These are phyloP conservation scores for Aspergillus haitiensis DNA, from an alignment of 495 filamentous ascomycete species.

Conservation along the genomic window DNA sequence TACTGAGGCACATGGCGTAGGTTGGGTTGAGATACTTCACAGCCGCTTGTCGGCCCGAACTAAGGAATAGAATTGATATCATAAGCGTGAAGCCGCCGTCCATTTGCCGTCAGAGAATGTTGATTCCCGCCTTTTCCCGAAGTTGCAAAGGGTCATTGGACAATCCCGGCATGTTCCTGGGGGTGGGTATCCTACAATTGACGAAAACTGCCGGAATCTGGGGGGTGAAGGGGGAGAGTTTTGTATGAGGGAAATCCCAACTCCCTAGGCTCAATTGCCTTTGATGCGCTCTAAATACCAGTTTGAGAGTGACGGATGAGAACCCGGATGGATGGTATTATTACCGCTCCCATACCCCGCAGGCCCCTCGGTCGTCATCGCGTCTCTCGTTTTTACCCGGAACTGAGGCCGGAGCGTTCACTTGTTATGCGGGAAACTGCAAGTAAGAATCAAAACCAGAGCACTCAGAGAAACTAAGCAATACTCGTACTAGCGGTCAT, in stretches of 20 bases:
- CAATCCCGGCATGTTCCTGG: constrained; percentile 19
- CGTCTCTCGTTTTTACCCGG: too few relatives aligned
- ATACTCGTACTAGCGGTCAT: too few relatives aligned
- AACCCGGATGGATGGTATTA: constrained; percentile 1
- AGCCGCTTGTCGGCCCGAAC: constrained; percentile 28
- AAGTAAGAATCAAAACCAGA: too few relatives aligned
- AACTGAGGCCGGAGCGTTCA: too few relatives aligned
- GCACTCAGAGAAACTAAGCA: too few relatives aligned
- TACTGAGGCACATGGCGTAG: constrained; percentile 11
- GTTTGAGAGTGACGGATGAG: background rate
- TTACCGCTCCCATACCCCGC: too few relatives aligned
- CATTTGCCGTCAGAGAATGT: constrained; percentile 20
- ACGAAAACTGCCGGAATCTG: constrained; percentile 30
- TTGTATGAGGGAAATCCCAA: constrained; percentile 4
- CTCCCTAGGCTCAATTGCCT: too few relatives aligned
- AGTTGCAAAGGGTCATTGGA: constrained; percentile 11
- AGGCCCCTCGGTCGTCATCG: too few relatives aligned
- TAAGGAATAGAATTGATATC: constrained; percentile 5
- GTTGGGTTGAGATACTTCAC: constrained; percentile 2
- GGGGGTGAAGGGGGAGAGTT: background rate
- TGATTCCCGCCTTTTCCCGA: constrained; percentile 33
- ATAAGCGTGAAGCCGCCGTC: constrained; percentile 11
- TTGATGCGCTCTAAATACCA: background rate
- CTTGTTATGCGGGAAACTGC: too few relatives aligned
- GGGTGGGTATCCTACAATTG: constrained; percentile 8